A percentile compares a stretch with the other conserved stretches of the same genome.
These are phyloP conservation scores for Termitomyces sp. DNA, from an alignment of 768 basidiomycete species.

Conservation along the genomic window DNA sequence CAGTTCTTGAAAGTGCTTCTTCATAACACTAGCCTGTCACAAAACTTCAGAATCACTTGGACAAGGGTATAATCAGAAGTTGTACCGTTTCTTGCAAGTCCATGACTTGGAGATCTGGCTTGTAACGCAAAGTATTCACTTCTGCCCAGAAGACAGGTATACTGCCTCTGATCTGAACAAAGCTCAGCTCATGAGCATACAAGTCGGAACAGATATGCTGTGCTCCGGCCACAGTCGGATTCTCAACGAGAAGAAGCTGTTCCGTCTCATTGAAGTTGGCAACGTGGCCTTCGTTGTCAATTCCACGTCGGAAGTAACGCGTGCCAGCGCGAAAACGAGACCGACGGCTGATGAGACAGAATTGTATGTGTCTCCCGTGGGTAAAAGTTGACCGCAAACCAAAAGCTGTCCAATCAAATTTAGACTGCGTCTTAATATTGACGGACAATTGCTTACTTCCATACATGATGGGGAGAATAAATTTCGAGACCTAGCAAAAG, in stretches of 20 bases:
- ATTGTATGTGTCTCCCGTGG: slow-evolving; percentile 73
- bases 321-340: slow-evolving; percentile 95
- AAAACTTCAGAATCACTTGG: background rate
- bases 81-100: slow-evolving; percentile 82
- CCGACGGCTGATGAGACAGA: slow-evolving; percentile 89
- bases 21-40: slow-evolving; percentile 62
- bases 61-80: slow-evolving; percentile 4
- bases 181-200: slow-evolving; percentile 66
- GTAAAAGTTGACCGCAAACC: slow-evolving; percentile 74
- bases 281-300: slow-evolving; percentile 85
- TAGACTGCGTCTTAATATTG: slow-evolving; percentile 1
- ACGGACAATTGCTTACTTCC: slow-evolving; percentile 65
- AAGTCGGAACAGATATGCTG: slow-evolving; percentile 37
- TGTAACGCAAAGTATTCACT: slow-evolving; percentile 91
- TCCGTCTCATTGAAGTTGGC: slow-evolving; percentile 99
- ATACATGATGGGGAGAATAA: slow-evolving; percentile 90
- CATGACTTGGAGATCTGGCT: slow-evolving; percentile 96
- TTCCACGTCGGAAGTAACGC: slow-evolving; percentile 92
- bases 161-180: slow-evolving; percentile 92
- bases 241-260: slow-evolving; percentile 82
- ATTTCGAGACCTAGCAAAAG: slow-evolving; percentile 66
- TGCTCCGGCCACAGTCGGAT: slow-evolving; percentile 36
- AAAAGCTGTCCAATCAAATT: slow-evolving; percentile 55
- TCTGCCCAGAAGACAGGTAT: slow-evolving; percentile 97
- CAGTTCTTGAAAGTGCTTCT: slow-evolving; percentile 71